Conservation (phyloP, 257 asterid genomes). For the Solanum bukasovii region DNA sequence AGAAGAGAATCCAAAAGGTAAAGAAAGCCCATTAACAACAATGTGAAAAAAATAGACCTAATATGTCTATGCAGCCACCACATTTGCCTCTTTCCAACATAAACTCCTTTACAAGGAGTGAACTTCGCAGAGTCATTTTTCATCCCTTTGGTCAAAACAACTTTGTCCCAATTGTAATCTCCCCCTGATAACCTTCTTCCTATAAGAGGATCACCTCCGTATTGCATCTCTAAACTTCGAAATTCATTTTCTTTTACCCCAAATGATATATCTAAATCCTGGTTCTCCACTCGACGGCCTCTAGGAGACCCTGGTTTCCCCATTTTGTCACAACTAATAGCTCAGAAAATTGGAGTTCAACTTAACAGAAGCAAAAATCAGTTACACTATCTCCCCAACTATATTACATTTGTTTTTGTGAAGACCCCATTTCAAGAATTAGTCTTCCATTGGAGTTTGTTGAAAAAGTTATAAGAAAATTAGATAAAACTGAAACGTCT, state of each 20-base stretch:
- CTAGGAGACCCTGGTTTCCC: conserved; percentile 37
- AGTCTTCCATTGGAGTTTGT: conserved; percentile 12
- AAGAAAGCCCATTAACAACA: conserved; percentile 40
- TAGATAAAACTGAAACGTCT: background rate
- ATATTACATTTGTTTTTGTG: background rate
- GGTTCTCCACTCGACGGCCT: conserved; percentile 24
- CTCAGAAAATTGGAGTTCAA: background rate
- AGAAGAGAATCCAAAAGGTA: conserved; percentile 49
- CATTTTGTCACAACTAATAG: conserved; percentile 13
- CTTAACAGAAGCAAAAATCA: background rate
- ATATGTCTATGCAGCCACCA: conserved; percentile 50
- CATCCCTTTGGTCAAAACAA: conserved; percentile 19
- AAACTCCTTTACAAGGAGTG: conserved; percentile 31
- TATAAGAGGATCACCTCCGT: conserved; percentile 28
- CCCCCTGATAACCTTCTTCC: conserved; percentile 48
- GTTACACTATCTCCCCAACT: background rate
- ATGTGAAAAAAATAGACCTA: conserved; percentile 35
- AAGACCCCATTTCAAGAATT: background rate
- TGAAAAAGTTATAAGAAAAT: conserved; percentile 17
- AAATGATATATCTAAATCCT: conserved; percentile 14
- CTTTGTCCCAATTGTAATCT: conserved; percentile 35
- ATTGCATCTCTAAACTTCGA: conserved; percentile 23
- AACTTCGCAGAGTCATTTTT: conserved; percentile 37
- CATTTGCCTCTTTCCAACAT: conserved; percentile 31
- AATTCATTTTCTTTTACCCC: conserved; percentile 28